Conservation (phyloP, 805 yeast genomes). For the Metschnikowia cubensis region DNA sequence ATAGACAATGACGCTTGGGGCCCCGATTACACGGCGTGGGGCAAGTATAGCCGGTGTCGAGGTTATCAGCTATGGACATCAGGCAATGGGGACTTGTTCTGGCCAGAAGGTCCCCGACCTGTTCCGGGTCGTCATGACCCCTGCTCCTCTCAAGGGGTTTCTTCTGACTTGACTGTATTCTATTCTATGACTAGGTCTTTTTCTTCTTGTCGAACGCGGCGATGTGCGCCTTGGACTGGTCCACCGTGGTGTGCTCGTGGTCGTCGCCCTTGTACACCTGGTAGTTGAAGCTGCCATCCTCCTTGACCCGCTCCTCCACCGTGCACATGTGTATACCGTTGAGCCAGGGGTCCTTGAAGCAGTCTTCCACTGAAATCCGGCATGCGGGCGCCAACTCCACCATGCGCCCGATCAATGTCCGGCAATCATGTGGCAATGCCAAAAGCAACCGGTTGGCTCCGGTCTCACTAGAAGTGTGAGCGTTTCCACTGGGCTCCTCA, state of each 20-base stretch:
- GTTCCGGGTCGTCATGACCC: too few relatives aligned
- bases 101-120: too few relatives aligned
- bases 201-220: constrained; percentile 88
- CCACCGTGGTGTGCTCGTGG: constrained; percentile 85
- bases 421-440: constrained; percentile 67
- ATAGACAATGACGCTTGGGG: too few relatives aligned
- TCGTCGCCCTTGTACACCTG: constrained; percentile 45
- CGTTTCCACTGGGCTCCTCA: constrained; percentile 18
- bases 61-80: too few relatives aligned
- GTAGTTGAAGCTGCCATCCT: constrained; percentile 34
- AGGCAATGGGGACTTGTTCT: too few relatives aligned
- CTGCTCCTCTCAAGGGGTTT: too few relatives aligned
- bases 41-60: too few relatives aligned
- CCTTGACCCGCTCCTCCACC: constrained; percentile 41
- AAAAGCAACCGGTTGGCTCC: constrained; percentile 71
- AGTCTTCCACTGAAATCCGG: constrained; percentile 75
- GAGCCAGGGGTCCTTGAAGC: constrained; percentile 71
- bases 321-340: constrained; percentile 65
- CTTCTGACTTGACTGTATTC: too few relatives aligned
- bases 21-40: too few relatives aligned
- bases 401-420: constrained; percentile 68
- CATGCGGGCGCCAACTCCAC: constrained; percentile 84
- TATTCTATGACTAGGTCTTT: constrained; percentile 23
- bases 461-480: constrained; percentile 60
- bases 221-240: constrained; percentile 91